These are phyloP conservation scores for Stemphylium lycopersici DNA, from an alignment of 2,329 filamentous ascomycete species.

Conservation along the genomic window DNA sequence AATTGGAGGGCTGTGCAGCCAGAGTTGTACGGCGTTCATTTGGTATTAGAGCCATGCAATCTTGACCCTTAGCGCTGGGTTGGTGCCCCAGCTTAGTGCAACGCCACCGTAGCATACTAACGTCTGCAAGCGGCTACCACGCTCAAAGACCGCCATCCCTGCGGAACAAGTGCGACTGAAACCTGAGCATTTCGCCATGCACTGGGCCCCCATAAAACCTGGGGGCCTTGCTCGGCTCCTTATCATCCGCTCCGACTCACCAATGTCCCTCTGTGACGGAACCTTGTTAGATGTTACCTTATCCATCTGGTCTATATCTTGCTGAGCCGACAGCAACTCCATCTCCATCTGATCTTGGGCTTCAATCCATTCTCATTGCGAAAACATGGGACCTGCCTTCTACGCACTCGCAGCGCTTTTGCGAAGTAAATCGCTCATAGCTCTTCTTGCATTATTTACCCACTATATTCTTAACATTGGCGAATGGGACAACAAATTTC, in stretches of 20 bases:
- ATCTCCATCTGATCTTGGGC: background rate
- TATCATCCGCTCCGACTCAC: background rate
- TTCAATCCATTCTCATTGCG: background rate
- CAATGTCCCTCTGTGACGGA: background rate
- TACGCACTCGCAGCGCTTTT: conserved; percentile 14
- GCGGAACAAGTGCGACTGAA: background rate
- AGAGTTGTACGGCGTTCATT: too few relatives aligned
- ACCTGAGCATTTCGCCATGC: background rate
- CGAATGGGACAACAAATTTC: conserved; percentile 33
- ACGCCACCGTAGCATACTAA: background rate
- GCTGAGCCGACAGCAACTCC: too few relatives aligned
- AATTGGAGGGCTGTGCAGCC: too few relatives aligned
- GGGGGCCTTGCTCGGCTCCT: background rate
- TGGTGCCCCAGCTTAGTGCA: background rate
- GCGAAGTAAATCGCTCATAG: conserved; percentile 28
- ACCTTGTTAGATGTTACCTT: background rate
- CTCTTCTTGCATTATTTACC: conserved; percentile 28
- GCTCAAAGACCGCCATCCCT: background rate
- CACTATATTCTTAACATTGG: conserved; percentile 29
- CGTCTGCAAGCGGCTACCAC: background rate
- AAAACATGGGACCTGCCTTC: background rate
- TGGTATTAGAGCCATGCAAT: too few relatives aligned
- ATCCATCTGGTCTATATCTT: background rate
- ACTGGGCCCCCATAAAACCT: background rate
- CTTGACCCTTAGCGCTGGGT: background rate